Base-by-base conservation (phyloP, 2,329 filamentous ascomycete species). In the Fusarium floridanum region DNA sequence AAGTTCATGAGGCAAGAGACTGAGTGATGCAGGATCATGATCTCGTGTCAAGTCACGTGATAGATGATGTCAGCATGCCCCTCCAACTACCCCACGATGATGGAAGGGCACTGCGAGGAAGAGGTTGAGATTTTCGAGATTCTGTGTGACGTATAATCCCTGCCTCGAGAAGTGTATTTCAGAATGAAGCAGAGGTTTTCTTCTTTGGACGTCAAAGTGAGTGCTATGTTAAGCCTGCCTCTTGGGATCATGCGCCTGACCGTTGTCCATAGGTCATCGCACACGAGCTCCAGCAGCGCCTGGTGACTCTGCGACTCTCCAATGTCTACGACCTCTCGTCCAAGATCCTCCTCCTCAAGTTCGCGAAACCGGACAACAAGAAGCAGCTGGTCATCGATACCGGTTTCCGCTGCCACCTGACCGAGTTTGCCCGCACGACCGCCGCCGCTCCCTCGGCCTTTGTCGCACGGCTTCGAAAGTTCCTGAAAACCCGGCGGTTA, bases 261-360 rank as follows among this genome's bases (percentile, higher is more conserved):
- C 36, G 5, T 55, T 20, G 24, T 34, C 41, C 22, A 62, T 80
- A 97, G 94, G 95, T 97, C 84, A 97, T 98, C 81, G 93, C 95
- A 66, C 94, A 97, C 82, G 97, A 99, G 89, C 93, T 99, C 72
- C 92, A 95, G 69, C 87, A 90, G 73, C 90, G 89, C 74, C 89
- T 99, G 64, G 90, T 93, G 68, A 91, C 91, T 68, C 88, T 98
- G 72, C 94, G 97, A 73, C 90, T 98, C 61, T 91, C 94, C 72
- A 99, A 99, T 81, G 92, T 98, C 82, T 98, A 99, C 86, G 97
- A 99, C 83, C 91, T 99, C 69, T 97, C 95, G 72, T 95, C 95
- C 75, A 95, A 96, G 81, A 98, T 98, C 80, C 94, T 98, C 80
- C 91, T 98, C 29, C 90, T 99, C 83, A 98, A 98, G 82, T 97